Conservation (phyloP, 441 rosid species). For the Pelargonium cotyledonis region DNA sequence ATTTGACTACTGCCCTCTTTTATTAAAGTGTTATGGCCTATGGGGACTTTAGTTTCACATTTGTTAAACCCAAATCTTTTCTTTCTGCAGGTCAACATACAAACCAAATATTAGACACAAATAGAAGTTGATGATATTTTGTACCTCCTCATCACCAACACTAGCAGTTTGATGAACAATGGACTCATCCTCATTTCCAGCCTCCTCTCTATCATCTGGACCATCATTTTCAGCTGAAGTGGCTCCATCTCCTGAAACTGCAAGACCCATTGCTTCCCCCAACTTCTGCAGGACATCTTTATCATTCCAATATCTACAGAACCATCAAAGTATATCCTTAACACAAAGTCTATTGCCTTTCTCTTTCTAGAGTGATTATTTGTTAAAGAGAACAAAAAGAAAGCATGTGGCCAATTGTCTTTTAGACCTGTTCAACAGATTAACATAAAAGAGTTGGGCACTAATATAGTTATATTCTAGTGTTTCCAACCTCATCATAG, state of each 20-base stretch:
- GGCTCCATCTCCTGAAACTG: slow-evolving; percentile 54
- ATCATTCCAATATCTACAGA: slow-evolving; percentile 87
- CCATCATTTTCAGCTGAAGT: slow-evolving; percentile 48
- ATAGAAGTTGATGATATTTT: neutral
- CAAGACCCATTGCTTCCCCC: slow-evolving; percentile 97
- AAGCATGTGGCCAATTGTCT: slow-evolving; percentile 10
- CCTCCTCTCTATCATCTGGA: slow-evolving; percentile 62
- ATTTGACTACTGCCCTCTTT: neutral
- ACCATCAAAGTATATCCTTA: neutral
- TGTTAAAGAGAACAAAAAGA: neutral
- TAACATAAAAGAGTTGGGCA: slow-evolving; percentile 7
- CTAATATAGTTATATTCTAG: slow-evolving; percentile 1
- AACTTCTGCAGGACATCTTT: slow-evolving; percentile 77
- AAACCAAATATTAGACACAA: neutral
- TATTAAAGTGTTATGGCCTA: neutral
- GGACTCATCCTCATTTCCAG: slow-evolving; percentile 72
- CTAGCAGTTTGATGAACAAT: slow-evolving; percentile 83
- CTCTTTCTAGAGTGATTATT: neutral
- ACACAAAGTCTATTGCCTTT: neutral
- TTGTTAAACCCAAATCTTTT: neutral
- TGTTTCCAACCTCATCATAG: slow-evolving; percentile 76
- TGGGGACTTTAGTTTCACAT: neutral
- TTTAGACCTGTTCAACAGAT: neutral
- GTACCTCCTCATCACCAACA: slow-evolving; percentile 91
- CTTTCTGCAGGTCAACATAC: neutral